Conservation (phyloP, 2,329 filamentous ascomycete genomes). For the Pseudogymnoascus sp. region DNA sequence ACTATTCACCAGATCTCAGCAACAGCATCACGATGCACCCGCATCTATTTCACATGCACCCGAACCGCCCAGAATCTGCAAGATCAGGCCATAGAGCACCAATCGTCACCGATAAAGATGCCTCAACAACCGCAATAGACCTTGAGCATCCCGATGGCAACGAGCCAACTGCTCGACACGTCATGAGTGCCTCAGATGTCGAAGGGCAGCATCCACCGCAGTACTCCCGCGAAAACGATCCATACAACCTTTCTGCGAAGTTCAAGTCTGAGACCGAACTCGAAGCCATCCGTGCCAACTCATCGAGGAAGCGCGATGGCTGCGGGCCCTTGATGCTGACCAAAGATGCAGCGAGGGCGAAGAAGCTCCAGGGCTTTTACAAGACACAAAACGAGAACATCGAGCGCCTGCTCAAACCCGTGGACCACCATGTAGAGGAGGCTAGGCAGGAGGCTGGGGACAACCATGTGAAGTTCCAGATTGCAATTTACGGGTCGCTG, state of each 20-base stretch:
- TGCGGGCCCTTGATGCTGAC: constrained; percentile 30
- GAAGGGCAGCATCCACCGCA: constrained; percentile 31
- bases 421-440: constrained; percentile 80
- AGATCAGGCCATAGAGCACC: constrained; percentile 21
- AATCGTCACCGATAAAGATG: constrained; percentile 26
- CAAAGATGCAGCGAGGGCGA: constrained; percentile 32
- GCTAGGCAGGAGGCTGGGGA: constrained; percentile 69
- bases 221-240: constrained; percentile 55
- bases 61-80: constrained; percentile 19
- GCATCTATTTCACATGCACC: constrained; percentile 25
- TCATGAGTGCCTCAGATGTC: constrained; percentile 31
- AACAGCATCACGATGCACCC: constrained; percentile 28
- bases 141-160: constrained; percentile 20
- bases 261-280: constrained; percentile 75
- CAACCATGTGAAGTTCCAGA: constrained; percentile 69
- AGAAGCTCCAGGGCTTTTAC: constrained; percentile 69
- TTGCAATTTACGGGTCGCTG: constrained; percentile 60
- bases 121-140: constrained; percentile 36
- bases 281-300: constrained; percentile 70
- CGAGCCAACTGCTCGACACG: constrained; percentile 24
- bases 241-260: constrained; percentile 67
- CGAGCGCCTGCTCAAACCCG: constrained; percentile 80
- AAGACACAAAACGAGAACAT: constrained; percentile 89
- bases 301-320: constrained; percentile 62
- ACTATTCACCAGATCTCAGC: constrained; percentile 17